A percentile compares a stretch with the other conserved stretches of the same genome.
Evolutionary conservation across 2,329 filamentous ascomycete genomes (phyloP).

Genomic region (Trichophyton rubrum): DNA sequence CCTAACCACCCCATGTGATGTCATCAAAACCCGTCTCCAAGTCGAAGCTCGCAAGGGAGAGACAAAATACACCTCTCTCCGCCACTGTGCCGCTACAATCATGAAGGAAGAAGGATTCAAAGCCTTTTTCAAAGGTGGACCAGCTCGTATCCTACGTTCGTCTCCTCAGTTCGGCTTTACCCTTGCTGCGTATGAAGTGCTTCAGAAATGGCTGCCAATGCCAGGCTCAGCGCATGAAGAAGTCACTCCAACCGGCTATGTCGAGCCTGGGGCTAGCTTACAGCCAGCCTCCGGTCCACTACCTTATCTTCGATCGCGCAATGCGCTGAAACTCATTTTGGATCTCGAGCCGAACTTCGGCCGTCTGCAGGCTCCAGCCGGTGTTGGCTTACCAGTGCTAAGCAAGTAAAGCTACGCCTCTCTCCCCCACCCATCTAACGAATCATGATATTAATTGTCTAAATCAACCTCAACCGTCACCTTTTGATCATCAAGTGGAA

Average conservation of each 20-base stretch:
- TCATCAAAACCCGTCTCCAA: conserved; percentile 97
- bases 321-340: conserved; percentile 88
- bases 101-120: conserved; percentile 83
- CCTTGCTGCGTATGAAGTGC: conserved; percentile 82
- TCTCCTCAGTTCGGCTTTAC: conserved; percentile 98
- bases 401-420: background rate
- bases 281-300: conserved; percentile 51
- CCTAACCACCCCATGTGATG: conserved; percentile 91
- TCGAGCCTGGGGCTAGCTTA: conserved; percentile 52
- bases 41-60: conserved; percentile 96
- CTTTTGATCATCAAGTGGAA: background rate
- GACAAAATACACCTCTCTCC: conserved; percentile 69
- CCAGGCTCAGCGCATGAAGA: conserved; percentile 49
- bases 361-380: conserved; percentile 47
- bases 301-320: conserved; percentile 62
- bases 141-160: conserved; percentile 84
- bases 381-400: conserved; percentile 13
- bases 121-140: conserved; percentile 97
- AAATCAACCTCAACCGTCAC: background rate
- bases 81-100: conserved; percentile 74
- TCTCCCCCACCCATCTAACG: background rate
- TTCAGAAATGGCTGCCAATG: conserved; percentile 69
- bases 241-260: conserved; percentile 45
- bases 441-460: conserved; percentile 2
- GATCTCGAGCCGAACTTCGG: conserved; percentile 93